phyloP scores from a whole-genome alignment of 192 early-diverging fungal species.

The Coemansia brasiliensis region DNA sequence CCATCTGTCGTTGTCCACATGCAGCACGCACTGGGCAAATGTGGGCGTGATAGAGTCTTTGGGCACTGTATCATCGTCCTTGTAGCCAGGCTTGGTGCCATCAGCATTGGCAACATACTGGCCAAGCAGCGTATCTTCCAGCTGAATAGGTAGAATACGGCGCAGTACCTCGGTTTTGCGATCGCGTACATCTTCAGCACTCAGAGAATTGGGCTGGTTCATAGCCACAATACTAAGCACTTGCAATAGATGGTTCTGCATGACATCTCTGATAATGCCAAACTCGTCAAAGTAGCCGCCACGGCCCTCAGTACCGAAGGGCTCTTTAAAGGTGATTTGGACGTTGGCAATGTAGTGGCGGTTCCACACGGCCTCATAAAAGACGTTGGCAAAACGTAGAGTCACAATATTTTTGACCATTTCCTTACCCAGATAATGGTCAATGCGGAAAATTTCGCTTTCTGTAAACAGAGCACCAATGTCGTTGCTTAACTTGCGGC shows the following conservation, averaged over 20 bases:
- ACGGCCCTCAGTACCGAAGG: constrained; percentile 94
- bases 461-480: constrained; percentile 81
- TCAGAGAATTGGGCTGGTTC: constrained; percentile 87
- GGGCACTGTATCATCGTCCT: constrained; percentile 89
- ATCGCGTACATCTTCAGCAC: constrained; percentile 91
- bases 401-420: constrained; percentile 99
- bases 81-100: constrained; percentile 83
- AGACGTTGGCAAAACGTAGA: constrained; percentile 90
- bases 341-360: constrained; percentile 84
- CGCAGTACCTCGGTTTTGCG: constrained; percentile 93
- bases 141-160: constrained; percentile 71
- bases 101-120: constrained; percentile 83
- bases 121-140: constrained; percentile 85
- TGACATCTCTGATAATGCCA: constrained; percentile 97
- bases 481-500: constrained; percentile 67
- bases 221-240: constrained; percentile 93
- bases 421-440: constrained; percentile 98
- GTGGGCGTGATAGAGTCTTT: constrained; percentile 86
- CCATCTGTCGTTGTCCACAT: constrained; percentile 96
- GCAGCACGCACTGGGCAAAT: constrained; percentile 83
- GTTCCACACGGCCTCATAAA: constrained; percentile 93
- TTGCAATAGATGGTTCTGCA: constrained; percentile 92
- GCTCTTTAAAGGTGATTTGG: constrained; percentile 98
- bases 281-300: constrained; percentile 99
- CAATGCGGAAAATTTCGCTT: constrained; percentile 96